phyloP scores from a whole-genome alignment of 495 filamentous ascomycete genomes.

The Aspergillus heteromorphus region DNA sequence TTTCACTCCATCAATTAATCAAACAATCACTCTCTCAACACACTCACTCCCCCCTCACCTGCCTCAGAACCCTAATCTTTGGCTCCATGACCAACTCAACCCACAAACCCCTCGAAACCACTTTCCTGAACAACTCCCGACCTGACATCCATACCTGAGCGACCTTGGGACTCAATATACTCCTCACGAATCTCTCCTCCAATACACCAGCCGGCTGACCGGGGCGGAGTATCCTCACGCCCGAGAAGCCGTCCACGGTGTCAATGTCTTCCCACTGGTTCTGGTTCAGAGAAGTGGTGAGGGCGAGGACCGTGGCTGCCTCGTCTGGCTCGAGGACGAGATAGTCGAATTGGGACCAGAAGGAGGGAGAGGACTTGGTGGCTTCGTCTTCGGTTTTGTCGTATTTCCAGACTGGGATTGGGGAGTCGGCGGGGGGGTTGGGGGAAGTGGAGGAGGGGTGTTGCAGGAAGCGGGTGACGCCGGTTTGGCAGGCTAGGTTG shows the following conservation, averaged over 20 bases:
- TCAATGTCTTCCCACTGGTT: slow-evolving; percentile 66
- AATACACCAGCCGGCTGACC: slow-evolving; percentile 31
- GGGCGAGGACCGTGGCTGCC: slow-evolving; percentile 34
- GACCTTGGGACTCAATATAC: slow-evolving; percentile 18
- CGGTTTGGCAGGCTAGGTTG: slow-evolving; percentile 88
- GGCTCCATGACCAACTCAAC: slow-evolving; percentile 38
- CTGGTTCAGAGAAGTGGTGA: slow-evolving; percentile 15
- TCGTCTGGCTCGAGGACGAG: slow-evolving; percentile 63
- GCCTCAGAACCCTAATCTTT: slow-evolving; percentile 27
- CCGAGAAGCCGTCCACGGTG: slow-evolving; percentile 64
- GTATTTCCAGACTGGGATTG: slow-evolving; percentile 41
- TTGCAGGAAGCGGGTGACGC: slow-evolving; percentile 81
- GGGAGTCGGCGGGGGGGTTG: not conserved
- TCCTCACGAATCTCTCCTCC: slow-evolving; percentile 24
- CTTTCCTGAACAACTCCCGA: slow-evolving; percentile 18
- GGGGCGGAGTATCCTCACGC: slow-evolving; percentile 60
- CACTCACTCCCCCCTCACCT: too few relatives aligned
- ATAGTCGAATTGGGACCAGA: slow-evolving; percentile 84
- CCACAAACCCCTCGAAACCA: slow-evolving; percentile 37
- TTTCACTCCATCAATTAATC: too few relatives aligned
- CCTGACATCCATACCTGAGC: slow-evolving; percentile 18
- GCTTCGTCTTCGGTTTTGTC: slow-evolving; percentile 49
- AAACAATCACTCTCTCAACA: too few relatives aligned
- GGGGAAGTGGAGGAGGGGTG: slow-evolving; percentile 2
- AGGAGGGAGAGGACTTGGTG: slow-evolving; percentile 52